Conservation (phyloP, 345 rosid genomes). For the Arabidopsis suecica region DNA sequence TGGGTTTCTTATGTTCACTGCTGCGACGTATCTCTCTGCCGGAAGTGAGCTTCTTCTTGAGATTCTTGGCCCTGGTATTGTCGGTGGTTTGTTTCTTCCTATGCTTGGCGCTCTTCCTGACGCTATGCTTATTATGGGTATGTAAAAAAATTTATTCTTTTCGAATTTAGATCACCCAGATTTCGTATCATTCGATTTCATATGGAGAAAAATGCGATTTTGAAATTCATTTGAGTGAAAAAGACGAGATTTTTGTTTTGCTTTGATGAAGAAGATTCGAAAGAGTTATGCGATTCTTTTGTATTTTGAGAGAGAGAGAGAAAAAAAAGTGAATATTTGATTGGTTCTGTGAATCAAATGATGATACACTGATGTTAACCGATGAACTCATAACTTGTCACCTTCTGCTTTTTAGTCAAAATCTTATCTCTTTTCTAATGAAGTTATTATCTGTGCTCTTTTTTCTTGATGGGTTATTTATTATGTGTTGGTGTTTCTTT, state of each 20-base stretch:
- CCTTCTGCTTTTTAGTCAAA: conserved; percentile 12
- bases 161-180: neutral
- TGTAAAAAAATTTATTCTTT: conserved; percentile 9
- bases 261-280: neutral
- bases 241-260: neutral
- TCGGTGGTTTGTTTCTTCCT: conserved; percentile 95
- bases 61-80: conserved; percentile 93
- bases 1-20: conserved; percentile 77
- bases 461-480: neutral
- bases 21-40: conserved; percentile 77
- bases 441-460: no score
- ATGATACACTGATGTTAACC: neutral
- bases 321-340: conserved; percentile 13
- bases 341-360: neutral
- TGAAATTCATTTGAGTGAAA: neutral
- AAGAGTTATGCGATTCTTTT: neutral
- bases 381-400: conserved; percentile 7
- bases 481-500: conserved; percentile 3
- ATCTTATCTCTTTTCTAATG: no score
- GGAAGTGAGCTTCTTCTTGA: conserved; percentile 94
- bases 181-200: neutral
- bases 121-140: conserved; percentile 96
- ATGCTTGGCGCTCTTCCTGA: conserved; percentile 96
- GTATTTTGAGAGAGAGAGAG: neutral
- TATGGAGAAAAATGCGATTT: neutral